Base-by-base conservation (phyloP, 257 asterid species). In the Solanum verrucosum region DNA sequence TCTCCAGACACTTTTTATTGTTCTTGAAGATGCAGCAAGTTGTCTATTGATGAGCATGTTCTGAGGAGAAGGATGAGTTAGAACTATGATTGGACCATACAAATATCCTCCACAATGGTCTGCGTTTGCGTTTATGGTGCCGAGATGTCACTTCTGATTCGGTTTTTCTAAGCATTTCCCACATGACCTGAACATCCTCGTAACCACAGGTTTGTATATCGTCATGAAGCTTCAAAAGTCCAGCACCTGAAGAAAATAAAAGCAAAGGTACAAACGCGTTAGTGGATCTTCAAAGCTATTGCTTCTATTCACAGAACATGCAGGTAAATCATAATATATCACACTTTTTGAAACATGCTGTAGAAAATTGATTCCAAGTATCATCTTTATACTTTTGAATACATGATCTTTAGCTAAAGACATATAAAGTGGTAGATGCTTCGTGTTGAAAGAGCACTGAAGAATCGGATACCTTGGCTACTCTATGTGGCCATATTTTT, bases 191-290 rank as follows among this genome's bases (percentile, higher is more conserved):
- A 85, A 96, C 98, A 79, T 97, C 99, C 93, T 95, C 96, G 40
- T 97, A 97, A 3, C 98, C 99, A 90, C 99, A 97, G 0, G 98
- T 96, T 87, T 97, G 98, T 85, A 97, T 95, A 89, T 97, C 98
- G 20, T 97, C 95, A 9, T 83, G 97, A 7, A 97, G 98, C 86
- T 97, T 97, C 96, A 96, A 88, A 88, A 96, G 97, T 56, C 96
- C 97, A 1, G 75, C 96, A 12, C 97, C 98, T 96, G 89, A 83
- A 90, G 29, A 87, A 79, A 87, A 83, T 78, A 71, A 35, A 87
- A 87, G 42, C 21, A 4, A 78, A 79, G 84, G 40, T 27, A 15
- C 27, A 79, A 31, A 79, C 27, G 38, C 44, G 21, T 49, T 3
- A 82, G 70, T 29, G 68, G 6, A 82, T 82, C 86, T 82, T 9